Percentiles rank a stretch among this genome's conserved stretches.
Conservation (phyloP, 495 filamentous ascomycete species). For the Aspergillus steynii region DNA sequence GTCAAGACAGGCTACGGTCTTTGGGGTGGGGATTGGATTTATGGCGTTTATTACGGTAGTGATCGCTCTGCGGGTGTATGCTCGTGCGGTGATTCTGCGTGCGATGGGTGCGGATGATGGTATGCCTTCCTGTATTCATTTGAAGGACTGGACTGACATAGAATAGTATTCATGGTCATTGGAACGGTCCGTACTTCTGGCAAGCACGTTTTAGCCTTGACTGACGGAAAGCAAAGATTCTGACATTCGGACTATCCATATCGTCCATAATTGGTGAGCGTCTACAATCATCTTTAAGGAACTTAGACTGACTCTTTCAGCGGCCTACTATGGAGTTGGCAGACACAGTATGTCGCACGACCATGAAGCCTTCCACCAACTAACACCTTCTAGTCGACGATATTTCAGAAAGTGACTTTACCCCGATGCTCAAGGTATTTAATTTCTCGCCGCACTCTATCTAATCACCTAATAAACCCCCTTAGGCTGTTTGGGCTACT, state of each 20-base stretch:
- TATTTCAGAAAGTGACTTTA: neutral
- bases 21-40: conserved; percentile 12
- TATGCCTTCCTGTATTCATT: neutral
- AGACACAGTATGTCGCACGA: conserved; percentile 7
- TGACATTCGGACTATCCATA: conserved; percentile 15
- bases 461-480: neutral
- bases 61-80: conserved; percentile 12
- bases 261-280: conserved; percentile 11
- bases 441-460: neutral
- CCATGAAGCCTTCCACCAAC: neutral
- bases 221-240: conserved; percentile 5
- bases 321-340: conserved; percentile 10
- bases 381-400: conserved; percentile 2
- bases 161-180: conserved; percentile 8
- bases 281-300: neutral
- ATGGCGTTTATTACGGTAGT: conserved; percentile 12
- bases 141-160: no score
- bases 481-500: conserved; percentile 9
- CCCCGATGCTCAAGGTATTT: conserved; percentile 15
- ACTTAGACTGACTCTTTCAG: neutral
- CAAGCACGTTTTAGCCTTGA: neutral
- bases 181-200: conserved; percentile 3
- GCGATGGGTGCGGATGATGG: conserved; percentile 11
- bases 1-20: neutral
- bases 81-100: conserved; percentile 2